Conservation (phyloP, 2,329 filamentous ascomycete species). For the Hortaea werneckii region DNA sequence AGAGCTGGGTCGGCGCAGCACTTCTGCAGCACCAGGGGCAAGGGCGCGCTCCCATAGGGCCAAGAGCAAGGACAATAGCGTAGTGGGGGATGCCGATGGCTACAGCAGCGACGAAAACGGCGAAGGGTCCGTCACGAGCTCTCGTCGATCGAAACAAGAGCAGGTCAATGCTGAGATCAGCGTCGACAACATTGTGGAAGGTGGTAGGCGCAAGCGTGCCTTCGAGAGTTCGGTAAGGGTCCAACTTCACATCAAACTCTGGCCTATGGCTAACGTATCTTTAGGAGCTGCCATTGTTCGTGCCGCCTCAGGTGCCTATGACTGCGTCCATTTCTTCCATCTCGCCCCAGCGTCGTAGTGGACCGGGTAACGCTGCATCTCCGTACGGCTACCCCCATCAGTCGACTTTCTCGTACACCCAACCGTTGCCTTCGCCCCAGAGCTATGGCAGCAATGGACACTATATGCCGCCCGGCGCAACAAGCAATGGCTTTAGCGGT, state of each 20-base stretch:
- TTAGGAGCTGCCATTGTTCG: slow-evolving; percentile 91
- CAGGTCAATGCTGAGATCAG: slow-evolving; percentile 95
- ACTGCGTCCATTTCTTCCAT: slow-evolving; percentile 93
- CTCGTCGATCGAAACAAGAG: slow-evolving; percentile 68
- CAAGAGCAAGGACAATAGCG: slow-evolving; percentile 43
- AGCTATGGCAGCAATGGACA: slow-evolving; percentile 44
- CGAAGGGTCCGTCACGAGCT: slow-evolving; percentile 59
- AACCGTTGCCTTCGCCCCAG: slow-evolving; percentile 74
- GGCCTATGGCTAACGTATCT: neutral
- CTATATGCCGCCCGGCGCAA: slow-evolving; percentile 14
- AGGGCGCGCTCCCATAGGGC: slow-evolving; percentile 46
- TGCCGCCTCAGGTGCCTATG: slow-evolving; percentile 84
- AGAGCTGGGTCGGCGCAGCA: slow-evolving; percentile 63
- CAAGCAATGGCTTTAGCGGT: slow-evolving; percentile 10
- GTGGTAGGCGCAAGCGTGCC: slow-evolving; percentile 85
- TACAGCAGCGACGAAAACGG: slow-evolving; percentile 85
- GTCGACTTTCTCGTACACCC: slow-evolving; percentile 68
- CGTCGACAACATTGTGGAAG: slow-evolving; percentile 95
- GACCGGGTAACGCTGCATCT: slow-evolving; percentile 59
- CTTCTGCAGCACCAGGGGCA: slow-evolving; percentile 56
- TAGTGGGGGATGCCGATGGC: slow-evolving; percentile 52
- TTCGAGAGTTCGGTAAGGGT: slow-evolving; percentile 88
- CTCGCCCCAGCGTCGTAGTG: slow-evolving; percentile 74
- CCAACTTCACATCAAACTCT: neutral
- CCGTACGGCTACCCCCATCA: slow-evolving; percentile 68